Conservation (phyloP, 1,139 yeast genomes). For the Magnusiomyces magnusii region DNA sequence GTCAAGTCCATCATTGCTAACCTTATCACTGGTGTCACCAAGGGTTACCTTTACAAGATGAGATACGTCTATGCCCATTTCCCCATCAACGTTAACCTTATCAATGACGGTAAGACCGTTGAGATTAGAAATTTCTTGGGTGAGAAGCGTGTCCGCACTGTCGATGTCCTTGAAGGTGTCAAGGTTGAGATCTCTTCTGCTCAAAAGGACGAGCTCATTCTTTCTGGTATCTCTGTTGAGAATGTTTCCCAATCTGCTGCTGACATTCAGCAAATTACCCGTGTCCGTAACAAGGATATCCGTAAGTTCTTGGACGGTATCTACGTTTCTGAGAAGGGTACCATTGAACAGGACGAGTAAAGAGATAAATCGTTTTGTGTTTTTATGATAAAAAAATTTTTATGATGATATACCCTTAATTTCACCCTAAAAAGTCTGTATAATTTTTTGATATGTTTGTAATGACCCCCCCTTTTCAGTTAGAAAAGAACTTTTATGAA, state of each 20-base stretch:
- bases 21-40: constrained; percentile 98
- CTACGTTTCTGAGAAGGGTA: constrained; percentile 96
- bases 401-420: constrained; percentile 4
- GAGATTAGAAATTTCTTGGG: constrained; percentile 99
- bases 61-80: constrained; percentile 99
- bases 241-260: constrained; percentile 98
- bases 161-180: constrained; percentile 88
- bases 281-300: constrained; percentile 99
- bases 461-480: constrained; percentile 4
- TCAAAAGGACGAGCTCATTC: constrained; percentile 91
- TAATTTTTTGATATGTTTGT: background rate
- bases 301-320: constrained; percentile 99
- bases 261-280: constrained; percentile 96
- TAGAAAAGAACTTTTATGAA: constrained; percentile 3
- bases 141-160: constrained; percentile 91
- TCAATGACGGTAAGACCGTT: constrained; percentile 66
- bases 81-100: constrained; percentile 98
- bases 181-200: constrained; percentile 70
- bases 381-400: background rate
- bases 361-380: background rate
- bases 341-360: constrained; percentile 61
- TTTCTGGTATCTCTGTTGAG: constrained; percentile 96
- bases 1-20: constrained; percentile 92
- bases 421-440: background rate
- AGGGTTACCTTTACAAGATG: constrained; percentile 99